Conservation (phyloP, 495 filamentous ascomycete genomes). For the Penicillium verhagenii region DNA sequence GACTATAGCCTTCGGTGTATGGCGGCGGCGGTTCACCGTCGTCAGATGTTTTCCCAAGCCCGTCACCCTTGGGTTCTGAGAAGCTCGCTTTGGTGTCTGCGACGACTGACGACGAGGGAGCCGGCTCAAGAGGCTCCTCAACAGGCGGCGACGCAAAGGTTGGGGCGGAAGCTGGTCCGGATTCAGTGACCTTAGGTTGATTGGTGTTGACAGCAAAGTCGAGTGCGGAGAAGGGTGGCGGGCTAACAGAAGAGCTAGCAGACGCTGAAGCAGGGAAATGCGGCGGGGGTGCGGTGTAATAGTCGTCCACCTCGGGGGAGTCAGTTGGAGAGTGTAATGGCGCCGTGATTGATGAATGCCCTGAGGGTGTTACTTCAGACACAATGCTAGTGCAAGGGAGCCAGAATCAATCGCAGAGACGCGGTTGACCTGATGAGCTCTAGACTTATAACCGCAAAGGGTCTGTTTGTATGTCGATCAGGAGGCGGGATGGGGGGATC, state of each 20-base stretch:
- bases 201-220: constrained; percentile 50
- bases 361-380: constrained; percentile 64
- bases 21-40: constrained; percentile 91
- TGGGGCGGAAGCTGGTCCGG: constrained; percentile 56
- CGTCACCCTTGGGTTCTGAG: constrained; percentile 71
- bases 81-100: constrained; percentile 84
- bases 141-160: constrained; percentile 50
- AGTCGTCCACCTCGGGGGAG: constrained; percentile 48
- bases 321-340: constrained; percentile 51
- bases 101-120: constrained; percentile 54
- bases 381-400: constrained; percentile 51
- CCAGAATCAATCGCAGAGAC: constrained; percentile 18
- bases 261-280: constrained; percentile 67
- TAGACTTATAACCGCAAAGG: constrained; percentile 21
- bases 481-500: constrained; percentile 17
- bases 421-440: constrained; percentile 29
- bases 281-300: constrained; percentile 59
- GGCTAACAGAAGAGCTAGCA: constrained; percentile 52
- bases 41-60: constrained; percentile 67
- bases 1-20: constrained; percentile 91
- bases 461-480: constrained; percentile 30
- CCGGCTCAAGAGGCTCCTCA: constrained; percentile 45
- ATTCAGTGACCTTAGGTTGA: constrained; percentile 53
- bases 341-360: constrained; percentile 64
- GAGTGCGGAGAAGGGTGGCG: constrained; percentile 66